Evolutionary conservation across 139 green algal genomes (phyloP).

Genomic region (Chlorella ohadii): DNA sequence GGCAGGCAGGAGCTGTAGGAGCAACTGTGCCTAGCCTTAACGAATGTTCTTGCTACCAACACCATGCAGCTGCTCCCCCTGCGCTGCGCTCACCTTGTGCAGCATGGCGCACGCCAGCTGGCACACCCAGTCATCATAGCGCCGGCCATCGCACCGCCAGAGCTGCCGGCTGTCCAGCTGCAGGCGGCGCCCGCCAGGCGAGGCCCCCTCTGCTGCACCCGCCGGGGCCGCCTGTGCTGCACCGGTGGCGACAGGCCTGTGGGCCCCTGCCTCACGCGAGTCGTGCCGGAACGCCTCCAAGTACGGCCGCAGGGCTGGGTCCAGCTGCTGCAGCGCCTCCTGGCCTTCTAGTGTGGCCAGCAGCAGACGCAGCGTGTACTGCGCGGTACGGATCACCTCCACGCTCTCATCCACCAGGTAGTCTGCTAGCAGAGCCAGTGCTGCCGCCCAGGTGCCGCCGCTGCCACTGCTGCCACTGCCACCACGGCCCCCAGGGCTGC

Average conservation of each 20-base stretch:
- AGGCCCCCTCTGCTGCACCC: neutral
- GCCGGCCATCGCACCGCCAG: conserved; percentile 37
- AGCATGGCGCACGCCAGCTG: conserved; percentile 60
- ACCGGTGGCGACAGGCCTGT: too few species aligned
- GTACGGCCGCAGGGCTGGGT: neutral
- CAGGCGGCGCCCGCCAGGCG: neutral
- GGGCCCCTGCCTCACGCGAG: too few species aligned
- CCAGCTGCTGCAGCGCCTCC: conserved; percentile 23
- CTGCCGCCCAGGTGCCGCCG: conserved; percentile 23
- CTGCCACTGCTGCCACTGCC: conserved; percentile 1
- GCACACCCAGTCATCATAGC: conserved; percentile 65
- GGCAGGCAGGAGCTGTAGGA: too few species aligned
- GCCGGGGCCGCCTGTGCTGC: too few species aligned
- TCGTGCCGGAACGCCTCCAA: conserved; percentile 10
- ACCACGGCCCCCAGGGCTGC: conserved; percentile 13
- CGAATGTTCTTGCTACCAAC: too few species aligned
- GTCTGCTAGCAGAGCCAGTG: conserved; percentile 46
- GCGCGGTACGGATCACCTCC: conserved; percentile 39
- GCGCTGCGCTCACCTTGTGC: neutral
- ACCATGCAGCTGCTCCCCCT: neutral
- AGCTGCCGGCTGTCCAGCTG: conserved; percentile 16
- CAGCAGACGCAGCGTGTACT: conserved; percentile 50
- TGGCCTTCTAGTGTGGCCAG: conserved; percentile 36
- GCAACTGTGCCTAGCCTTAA: too few species aligned
- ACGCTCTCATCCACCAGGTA: conserved; percentile 57